Evolutionary conservation across 2,329 filamentous ascomycete species (phyloP), one percentile per base, ranked within the genome.

Genomic region (Cladosporium sp.): DNA sequence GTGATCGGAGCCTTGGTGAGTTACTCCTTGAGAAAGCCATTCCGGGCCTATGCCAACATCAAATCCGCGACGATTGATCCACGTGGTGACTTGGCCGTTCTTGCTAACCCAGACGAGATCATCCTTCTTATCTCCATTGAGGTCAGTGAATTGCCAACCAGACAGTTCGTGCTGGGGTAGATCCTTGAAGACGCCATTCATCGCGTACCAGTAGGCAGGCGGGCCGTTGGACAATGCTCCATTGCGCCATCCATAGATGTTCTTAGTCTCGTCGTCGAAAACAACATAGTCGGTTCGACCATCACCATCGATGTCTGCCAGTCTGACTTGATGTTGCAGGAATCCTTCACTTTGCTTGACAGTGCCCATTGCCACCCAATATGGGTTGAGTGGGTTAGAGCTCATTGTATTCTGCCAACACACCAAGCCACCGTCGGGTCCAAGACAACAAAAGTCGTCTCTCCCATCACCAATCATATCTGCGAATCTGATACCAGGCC

Each of bases 211-310:
- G 18, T 38, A 45, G 6, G 27, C 20, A 9, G 49, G 49, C 13
- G 49, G 30, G 13, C 41, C 34, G 12, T 44, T 45, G 7, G 40
- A 47, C 32, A 41, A 30, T 7, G 49, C 49, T 1, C 41, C 49
- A 20, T 51, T 51, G 9, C 49, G 49, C 49, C 49, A 51, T 3
- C 49, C 49, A 27, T 51, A 51, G 7, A 51, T 51, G n/a, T 51
- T 51, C 3, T 43, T 15, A 9, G 49, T 40, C 3, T 13, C 18
- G 13, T 42, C 49, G n/a, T 51, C 49, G 42, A 51, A 51, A 8
- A 51, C 49, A 12, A 51, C 40, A 24, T 51, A 51, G 11, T 52
- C 50, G 9, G n/a, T 27, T 19, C 44, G 20, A 15, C 50, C 50
- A 30, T 52, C 50, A 7, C 50, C 50, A 20, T 52, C 50, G 17